These are phyloP conservation scores for Aureobasidium subglaciale DNA, from an alignment of 2,329 filamentous ascomycete species.

Conservation along the genomic window DNA sequence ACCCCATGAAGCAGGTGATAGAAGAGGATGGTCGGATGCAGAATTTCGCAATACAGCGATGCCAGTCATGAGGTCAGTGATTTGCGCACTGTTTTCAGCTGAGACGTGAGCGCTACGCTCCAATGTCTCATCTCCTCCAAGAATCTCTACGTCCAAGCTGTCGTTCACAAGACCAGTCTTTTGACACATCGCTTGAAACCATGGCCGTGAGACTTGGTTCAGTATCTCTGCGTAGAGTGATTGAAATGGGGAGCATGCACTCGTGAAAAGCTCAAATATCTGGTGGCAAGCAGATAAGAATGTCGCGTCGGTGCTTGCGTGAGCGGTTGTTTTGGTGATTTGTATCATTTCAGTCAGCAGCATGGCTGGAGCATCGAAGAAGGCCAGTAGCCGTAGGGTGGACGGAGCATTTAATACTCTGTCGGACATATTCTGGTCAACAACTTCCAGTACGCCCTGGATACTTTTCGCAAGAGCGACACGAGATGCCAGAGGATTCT, in stretches of 20 bases:
- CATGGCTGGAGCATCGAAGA: constrained; percentile 41
- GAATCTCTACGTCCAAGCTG: constrained; percentile 40
- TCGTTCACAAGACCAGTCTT: constrained; percentile 62
- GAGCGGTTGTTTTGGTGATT: constrained; percentile 40
- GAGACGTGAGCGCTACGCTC: not conserved
- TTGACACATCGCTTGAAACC: constrained; percentile 59
- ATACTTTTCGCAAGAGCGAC: constrained; percentile 38
- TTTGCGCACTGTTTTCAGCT: not conserved
- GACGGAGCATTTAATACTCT: constrained; percentile 26
- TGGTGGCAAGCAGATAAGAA: constrained; percentile 32
- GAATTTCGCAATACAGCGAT: not conserved
- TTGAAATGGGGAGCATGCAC: constrained; percentile 42
- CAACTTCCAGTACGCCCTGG: constrained; percentile 32
- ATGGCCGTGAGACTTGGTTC: constrained; percentile 55
- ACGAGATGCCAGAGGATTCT: constrained; percentile 31
- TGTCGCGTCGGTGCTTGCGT: constrained; percentile 35
- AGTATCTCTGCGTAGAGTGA: constrained; percentile 49
- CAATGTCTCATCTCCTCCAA: constrained; percentile 46
- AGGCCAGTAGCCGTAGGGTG: constrained; percentile 34
- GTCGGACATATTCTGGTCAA: constrained; percentile 34
- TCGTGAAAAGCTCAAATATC: constrained; percentile 44
- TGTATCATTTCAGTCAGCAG: constrained; percentile 48
- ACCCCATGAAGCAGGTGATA: not conserved
- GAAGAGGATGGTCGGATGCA: constrained; percentile 8
- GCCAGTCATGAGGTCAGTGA: constrained; percentile 4